Percentiles rank a stretch among this genome's conserved stretches.
phyloP scores from a whole-genome alignment of 2,329 filamentous ascomycete species.

The Trichophyton verrucosum region DNA sequence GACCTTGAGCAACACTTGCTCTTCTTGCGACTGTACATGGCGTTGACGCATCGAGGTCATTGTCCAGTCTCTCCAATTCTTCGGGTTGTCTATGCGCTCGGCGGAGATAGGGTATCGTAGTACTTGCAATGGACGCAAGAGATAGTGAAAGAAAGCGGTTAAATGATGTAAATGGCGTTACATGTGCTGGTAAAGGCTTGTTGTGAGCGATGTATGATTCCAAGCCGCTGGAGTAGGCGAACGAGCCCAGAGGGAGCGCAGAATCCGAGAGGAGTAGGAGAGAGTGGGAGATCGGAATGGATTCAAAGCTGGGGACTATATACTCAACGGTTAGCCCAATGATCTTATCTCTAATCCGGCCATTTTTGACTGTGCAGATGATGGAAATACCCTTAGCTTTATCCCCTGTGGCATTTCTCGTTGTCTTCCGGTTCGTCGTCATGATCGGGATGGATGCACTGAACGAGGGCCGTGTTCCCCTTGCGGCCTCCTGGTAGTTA shows the following conservation, averaged over 20 bases:
- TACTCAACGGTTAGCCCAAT: neutral
- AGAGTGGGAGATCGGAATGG: constrained; percentile 33
- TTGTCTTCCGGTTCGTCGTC: neutral
- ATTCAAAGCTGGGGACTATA: neutral
- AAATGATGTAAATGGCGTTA: constrained; percentile 34
- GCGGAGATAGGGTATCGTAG: constrained; percentile 49
- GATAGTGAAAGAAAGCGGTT: constrained; percentile 46
- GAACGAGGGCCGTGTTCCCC: neutral
- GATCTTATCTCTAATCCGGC: neutral
- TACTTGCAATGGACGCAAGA: constrained; percentile 45
- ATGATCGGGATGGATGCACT: neutral
- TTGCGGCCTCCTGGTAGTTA: neutral
- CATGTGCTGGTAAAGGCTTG: constrained; percentile 25
- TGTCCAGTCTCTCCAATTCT: constrained; percentile 43
- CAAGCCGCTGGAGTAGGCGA: constrained; percentile 52
- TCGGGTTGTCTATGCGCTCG: constrained; percentile 40
- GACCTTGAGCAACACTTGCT: constrained; percentile 49
- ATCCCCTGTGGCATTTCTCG: neutral
- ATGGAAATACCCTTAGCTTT: neutral
- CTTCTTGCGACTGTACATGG: constrained; percentile 50
- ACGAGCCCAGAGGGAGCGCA: constrained; percentile 51
- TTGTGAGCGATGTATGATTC: constrained; percentile 53
- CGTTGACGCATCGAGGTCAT: constrained; percentile 51
- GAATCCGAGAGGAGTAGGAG: constrained; percentile 52
- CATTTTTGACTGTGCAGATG: neutral